Conservation (phyloP, 2,329 filamentous ascomycete genomes). For the Calonectria crousiana region DNA sequence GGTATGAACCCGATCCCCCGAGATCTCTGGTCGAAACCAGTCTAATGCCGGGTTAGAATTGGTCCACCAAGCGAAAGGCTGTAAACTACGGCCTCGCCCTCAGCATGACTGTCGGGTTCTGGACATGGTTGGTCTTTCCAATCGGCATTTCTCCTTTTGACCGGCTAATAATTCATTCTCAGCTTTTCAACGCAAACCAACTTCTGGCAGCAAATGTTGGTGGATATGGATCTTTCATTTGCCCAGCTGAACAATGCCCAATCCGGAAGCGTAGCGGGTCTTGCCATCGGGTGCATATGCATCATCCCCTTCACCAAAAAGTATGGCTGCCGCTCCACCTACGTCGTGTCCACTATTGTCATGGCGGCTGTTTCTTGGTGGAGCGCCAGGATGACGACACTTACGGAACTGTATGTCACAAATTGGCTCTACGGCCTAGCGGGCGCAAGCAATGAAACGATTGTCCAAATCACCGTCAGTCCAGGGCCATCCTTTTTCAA, state of each 20-base stretch:
- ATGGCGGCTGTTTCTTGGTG: slow-evolving; percentile 37
- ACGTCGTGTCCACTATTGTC: slow-evolving; percentile 38
- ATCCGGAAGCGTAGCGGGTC: slow-evolving; percentile 41
- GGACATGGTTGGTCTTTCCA: neutral
- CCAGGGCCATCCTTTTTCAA: accelerated
- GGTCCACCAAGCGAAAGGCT: neutral
- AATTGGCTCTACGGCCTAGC: slow-evolving; percentile 48
- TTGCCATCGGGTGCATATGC: slow-evolving; percentile 45
- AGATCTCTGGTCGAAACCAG: too few relatives aligned
- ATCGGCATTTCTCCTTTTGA: neutral
- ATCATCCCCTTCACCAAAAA: slow-evolving; percentile 48
- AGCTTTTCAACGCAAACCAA: slow-evolving; percentile 13
- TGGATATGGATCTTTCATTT: slow-evolving; percentile 40
- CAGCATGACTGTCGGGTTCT: neutral
- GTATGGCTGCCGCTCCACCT: slow-evolving; percentile 46
- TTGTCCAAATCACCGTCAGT: slow-evolving; percentile 50
- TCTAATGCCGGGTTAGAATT: neutral
- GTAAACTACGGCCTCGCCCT: neutral
- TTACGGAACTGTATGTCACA: slow-evolving; percentile 36
- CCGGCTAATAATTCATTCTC: neutral
- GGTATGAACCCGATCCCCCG: neutral
- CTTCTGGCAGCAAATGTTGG: slow-evolving; percentile 45
- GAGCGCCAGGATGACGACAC: slow-evolving; percentile 33
- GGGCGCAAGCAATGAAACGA: slow-evolving; percentile 51
- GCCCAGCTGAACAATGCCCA: slow-evolving; percentile 36